Evolutionary conservation across 176 grass and related monocot species (phyloP), one percentile per base, ranked within the genome.

Genomic region (Hordeum marinum): DNA sequence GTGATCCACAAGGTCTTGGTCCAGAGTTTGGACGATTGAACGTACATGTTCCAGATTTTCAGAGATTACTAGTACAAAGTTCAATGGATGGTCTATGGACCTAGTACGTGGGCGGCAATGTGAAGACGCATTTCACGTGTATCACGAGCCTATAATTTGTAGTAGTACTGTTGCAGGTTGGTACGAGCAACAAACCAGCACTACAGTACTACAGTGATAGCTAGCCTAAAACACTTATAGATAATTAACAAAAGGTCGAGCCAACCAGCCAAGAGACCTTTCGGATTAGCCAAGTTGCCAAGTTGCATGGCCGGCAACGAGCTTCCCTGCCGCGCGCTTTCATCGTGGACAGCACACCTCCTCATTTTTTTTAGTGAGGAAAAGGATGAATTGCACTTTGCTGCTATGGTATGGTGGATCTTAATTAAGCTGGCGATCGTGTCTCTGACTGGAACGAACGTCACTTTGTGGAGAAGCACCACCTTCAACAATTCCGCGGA

Each of bases 381-480:
- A 6, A 15, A 13, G 1, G 26, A 32, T 52, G 9, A 4, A 31
- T 12, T 34, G 17, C 25, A 9, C 43, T 50, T 42, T 72, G 70
- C 70, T 48, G 41, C 41, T 17, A 41, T 13, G 3, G 8, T 17
- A 41, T 13, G 3, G 8, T 55, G 46, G 72, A 34, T 55, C 72
- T 8, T 52, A 55, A 54, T 31, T 34, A 59, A 3, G n/a, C 35
- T 41, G 36, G 12, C 25, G 37, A 39, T 74, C 57, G 40, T 86
- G 85, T 39, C 31, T 65, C 36, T 87, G 68, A 75, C 78, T 75
- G 43, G 43, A 75, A 24, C 34, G 43, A 75, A 24, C 34, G 13
- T 52, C 69, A 43, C 24, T 57, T n/a, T 23, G 63, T 61, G 17
- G 54, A 58, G 45, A 11, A 18, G 31, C 25, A 20, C 0, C 10